phyloP scores from a whole-genome alignment of 306 rosid species.

The Rosa chinensis region DNA sequence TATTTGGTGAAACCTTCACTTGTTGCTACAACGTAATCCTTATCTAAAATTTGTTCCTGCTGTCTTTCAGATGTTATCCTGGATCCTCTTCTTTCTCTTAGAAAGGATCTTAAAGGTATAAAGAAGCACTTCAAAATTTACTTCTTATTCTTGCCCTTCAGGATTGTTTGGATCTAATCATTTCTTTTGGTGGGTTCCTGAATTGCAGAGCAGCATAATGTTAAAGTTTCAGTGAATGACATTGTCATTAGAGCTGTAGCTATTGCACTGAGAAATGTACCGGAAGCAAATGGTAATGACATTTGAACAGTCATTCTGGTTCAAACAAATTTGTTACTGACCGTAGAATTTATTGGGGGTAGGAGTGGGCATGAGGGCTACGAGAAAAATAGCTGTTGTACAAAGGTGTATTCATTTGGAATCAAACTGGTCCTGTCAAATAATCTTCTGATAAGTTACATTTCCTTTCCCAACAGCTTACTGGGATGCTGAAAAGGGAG shows the following conservation, averaged over 20 bases:
- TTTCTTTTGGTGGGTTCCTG: conserved; percentile 24
- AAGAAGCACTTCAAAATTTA: conserved; percentile 18
- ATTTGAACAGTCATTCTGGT: conserved; percentile 1
- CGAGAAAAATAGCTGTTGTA: background rate
- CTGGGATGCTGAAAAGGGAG: conserved; percentile 86
- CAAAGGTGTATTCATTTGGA: background rate
- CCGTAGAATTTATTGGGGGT: background rate
- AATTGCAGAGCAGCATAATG: conserved; percentile 77
- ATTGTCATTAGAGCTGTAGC: conserved; percentile 96
- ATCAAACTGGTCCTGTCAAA: background rate
- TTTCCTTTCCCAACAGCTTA: conserved; percentile 54
- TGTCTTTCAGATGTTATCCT: conserved; percentile 63
- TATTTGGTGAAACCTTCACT: conserved; percentile 7
- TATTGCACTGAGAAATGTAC: conserved; percentile 78
- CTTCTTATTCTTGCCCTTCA: conserved; percentile 16
- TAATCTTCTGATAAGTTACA: background rate
- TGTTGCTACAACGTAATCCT: conserved; percentile 17
- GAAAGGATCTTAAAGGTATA: conserved; percentile 88
- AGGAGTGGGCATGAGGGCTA: background rate
- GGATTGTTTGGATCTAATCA: conserved; percentile 23
- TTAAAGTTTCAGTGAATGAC: conserved; percentile 97
- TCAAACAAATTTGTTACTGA: background rate
- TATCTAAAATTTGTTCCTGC: conserved; percentile 31
- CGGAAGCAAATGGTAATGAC: conserved; percentile 85
- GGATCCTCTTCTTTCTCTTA: conserved; percentile 91